Evolutionary conservation across 495 filamentous ascomycete species (phyloP).

Genomic region (Penicillium soppii): DNA sequence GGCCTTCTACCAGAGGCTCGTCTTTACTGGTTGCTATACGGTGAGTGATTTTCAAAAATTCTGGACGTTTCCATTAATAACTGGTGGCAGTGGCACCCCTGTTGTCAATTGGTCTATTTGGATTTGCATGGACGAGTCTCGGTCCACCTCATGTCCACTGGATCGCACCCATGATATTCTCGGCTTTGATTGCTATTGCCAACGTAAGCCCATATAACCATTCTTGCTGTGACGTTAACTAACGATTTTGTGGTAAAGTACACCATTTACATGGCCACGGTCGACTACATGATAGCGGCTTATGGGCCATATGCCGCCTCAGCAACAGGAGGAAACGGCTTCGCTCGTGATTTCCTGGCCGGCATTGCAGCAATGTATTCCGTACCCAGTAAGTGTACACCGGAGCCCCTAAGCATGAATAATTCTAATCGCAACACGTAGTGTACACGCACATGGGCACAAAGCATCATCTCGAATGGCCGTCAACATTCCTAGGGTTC

Average conservation of each 20-base stretch:
- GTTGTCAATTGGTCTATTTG: slow-evolving; percentile 64
- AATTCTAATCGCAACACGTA: slow-evolving; percentile 1
- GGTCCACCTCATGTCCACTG: slow-evolving; percentile 62
- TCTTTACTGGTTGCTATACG: slow-evolving; percentile 54
- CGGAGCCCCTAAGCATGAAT: not conserved
- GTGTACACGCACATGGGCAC: slow-evolving; percentile 37
- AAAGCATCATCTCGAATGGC: slow-evolving; percentile 36
- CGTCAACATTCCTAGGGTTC: slow-evolving; percentile 40
- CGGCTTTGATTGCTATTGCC: slow-evolving; percentile 61
- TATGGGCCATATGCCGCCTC: slow-evolving; percentile 79
- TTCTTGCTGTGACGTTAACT: not conserved
- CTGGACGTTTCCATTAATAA: not conserved
- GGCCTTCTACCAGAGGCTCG: slow-evolving; percentile 56
- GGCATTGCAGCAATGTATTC: slow-evolving; percentile 51
- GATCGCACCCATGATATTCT: slow-evolving; percentile 63
- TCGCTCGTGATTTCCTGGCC: slow-evolving; percentile 49
- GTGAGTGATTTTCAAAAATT: not conserved
- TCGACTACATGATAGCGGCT: slow-evolving; percentile 80
- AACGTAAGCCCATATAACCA: slow-evolving; percentile 32
- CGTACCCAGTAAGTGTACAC: slow-evolving; percentile 28
- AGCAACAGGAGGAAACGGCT: slow-evolving; percentile 70
- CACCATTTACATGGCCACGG: slow-evolving; percentile 75
- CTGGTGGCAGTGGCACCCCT: slow-evolving; percentile 52
- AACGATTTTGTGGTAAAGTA: slow-evolving; percentile 30
- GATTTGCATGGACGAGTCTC: slow-evolving; percentile 66